Percentiles rank a stretch among this genome's conserved stretches.
phyloP scores from a whole-genome alignment of 192 early-diverging fungal species.

The Entrophospora sp. region DNA sequence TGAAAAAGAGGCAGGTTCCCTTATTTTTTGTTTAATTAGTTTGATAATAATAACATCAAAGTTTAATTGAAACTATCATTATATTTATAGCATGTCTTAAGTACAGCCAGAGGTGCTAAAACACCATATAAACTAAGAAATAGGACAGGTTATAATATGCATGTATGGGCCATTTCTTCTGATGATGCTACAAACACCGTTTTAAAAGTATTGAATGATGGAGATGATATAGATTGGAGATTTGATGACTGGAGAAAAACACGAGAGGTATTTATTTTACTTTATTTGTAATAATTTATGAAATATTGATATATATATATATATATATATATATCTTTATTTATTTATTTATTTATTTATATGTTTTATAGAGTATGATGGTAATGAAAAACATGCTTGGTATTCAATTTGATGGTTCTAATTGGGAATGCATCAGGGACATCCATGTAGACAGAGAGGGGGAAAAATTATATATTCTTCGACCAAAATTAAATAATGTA shows the following conservation, averaged over 20 bases:
- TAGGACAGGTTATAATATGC: conserved; percentile 81
- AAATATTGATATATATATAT: background rate
- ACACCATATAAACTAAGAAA: conserved; percentile 82
- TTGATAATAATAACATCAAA: background rate
- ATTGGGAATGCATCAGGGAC: conserved; percentile 88
- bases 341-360: background rate
- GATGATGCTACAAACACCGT: conserved; percentile 57
- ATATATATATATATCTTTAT: background rate
- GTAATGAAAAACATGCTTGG: conserved; percentile 67
- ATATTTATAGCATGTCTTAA: conserved; percentile 20
- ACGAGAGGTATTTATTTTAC: conserved; percentile 59
- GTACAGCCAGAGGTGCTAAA: conserved; percentile 26
- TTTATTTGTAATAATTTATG: too few relatives aligned
- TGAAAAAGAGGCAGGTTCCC: conserved; percentile 16
- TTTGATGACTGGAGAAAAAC: conserved; percentile 94
- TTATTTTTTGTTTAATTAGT: background rate
- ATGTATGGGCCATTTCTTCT: conserved; percentile 72
- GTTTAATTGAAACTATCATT: background rate
- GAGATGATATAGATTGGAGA: conserved; percentile 78
- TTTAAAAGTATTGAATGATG: conserved; percentile 60
- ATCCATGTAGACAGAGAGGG: conserved; percentile 88
- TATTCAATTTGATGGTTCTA: conserved; percentile 71
- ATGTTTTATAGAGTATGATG: background rate
- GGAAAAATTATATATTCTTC: conserved; percentile 64
- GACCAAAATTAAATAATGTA: conserved; percentile 72